phyloP scores from a whole-genome alignment of 1,284 basidiomycete genomes.

The Coniferiporia weirii region DNA sequence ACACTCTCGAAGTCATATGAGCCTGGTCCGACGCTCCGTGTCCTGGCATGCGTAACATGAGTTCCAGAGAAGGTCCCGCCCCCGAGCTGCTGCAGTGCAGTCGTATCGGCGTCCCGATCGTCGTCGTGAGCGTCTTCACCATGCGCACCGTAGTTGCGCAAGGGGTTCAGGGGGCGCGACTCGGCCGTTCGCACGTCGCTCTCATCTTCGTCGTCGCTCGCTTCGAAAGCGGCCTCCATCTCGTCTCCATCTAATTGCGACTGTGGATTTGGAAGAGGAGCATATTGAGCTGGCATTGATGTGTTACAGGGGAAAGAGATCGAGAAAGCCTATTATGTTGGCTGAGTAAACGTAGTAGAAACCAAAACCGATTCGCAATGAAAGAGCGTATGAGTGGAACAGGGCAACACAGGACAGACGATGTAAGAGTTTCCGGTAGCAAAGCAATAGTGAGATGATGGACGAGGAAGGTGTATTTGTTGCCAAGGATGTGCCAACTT shows the following conservation, averaged over 20 bases:
- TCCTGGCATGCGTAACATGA: not conserved
- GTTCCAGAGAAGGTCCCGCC: not conserved
- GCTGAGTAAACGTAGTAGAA: not conserved
- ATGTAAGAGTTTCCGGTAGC: not conserved
- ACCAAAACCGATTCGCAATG: not conserved
- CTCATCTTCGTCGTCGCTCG: conserved; percentile 64
- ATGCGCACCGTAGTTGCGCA: conserved; percentile 19
- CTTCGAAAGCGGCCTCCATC: conserved; percentile 75
- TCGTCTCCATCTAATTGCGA: conserved; percentile 49
- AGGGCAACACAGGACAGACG: too few relatives aligned
- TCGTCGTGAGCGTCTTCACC: conserved; percentile 17
- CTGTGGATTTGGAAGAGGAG: conserved; percentile 57
- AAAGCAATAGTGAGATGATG: not conserved
- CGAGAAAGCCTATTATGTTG: not conserved
- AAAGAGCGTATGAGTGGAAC: not conserved
- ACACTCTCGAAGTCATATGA: conserved; percentile 83
- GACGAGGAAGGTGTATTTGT: not conserved
- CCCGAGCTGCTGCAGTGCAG: not conserved
- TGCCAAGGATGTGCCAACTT: not conserved
- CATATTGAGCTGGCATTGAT: conserved; percentile 63
- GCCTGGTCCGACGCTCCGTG: conserved; percentile 27
- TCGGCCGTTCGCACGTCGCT: conserved; percentile 36
- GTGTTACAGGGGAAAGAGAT: not conserved
- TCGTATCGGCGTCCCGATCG: not conserved
- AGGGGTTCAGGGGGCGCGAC: conserved; percentile 47